A percentile compares a stretch with the other conserved stretches of the same genome.
Evolutionary conservation across 2,329 filamentous ascomycete species (phyloP).

Genomic region (Diaporthe capsici): DNA sequence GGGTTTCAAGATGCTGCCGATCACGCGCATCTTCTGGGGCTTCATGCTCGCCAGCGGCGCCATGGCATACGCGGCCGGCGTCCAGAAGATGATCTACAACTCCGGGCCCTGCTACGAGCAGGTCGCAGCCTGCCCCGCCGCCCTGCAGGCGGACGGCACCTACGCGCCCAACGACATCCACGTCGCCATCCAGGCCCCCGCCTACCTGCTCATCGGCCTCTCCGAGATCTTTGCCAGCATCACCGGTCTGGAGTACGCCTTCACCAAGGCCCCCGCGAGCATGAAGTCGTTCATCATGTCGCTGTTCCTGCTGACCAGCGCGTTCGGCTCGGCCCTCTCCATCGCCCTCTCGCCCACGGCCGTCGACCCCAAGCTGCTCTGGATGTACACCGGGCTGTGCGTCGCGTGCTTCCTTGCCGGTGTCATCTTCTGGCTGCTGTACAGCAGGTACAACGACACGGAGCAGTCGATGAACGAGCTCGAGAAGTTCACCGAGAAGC

Average conservation of each 20-base stretch:
- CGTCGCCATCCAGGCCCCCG: slow-evolving; percentile 40
- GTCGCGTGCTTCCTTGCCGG: slow-evolving; percentile 37
- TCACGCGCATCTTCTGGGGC: slow-evolving; percentile 75
- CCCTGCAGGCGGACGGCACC: slow-evolving; percentile 31
- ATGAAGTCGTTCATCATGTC: slow-evolving; percentile 44
- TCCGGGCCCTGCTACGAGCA: slow-evolving; percentile 39
- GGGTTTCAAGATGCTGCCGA: slow-evolving; percentile 73
- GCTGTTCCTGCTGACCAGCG: slow-evolving; percentile 40
- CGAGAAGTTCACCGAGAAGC: slow-evolving; percentile 38
- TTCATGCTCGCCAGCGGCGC: slow-evolving; percentile 58
- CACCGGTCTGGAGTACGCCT: slow-evolving; percentile 40
- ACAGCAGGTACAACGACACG: slow-evolving; percentile 38
- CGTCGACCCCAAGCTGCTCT: slow-evolving; percentile 40
- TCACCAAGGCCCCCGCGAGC: slow-evolving; percentile 40
- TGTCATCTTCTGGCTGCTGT: slow-evolving; percentile 38
- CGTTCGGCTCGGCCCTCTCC: slow-evolving; percentile 40
- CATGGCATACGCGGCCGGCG: slow-evolving; percentile 39
- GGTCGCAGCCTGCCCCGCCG: slow-evolving; percentile 36
- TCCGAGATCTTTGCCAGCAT: slow-evolving; percentile 42
- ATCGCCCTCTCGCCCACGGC: slow-evolving; percentile 40
- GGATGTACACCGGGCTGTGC: slow-evolving; percentile 40
- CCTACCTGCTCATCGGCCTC: slow-evolving; percentile 41
- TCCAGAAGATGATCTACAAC: slow-evolving; percentile 42
- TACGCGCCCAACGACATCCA: slow-evolving; percentile 39
- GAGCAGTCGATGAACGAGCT: slow-evolving; percentile 41